Evolutionary conservation across 495 filamentous ascomycete genomes (phyloP).

Genomic region (Daldinia decipiens): DNA sequence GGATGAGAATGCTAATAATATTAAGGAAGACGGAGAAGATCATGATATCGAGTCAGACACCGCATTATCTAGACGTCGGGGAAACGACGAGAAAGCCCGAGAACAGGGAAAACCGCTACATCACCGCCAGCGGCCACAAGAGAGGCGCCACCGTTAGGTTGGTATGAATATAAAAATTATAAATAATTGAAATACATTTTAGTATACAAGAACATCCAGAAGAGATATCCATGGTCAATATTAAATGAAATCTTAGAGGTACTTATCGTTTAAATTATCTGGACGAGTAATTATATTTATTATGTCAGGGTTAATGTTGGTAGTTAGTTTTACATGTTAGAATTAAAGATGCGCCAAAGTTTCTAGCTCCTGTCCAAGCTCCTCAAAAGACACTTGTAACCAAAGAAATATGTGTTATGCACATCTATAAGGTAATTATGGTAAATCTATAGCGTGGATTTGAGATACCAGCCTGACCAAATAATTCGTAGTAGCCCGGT

Average conservation of each 20-base stretch:
- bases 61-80: background rate
- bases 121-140: background rate
- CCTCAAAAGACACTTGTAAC: too few relatives aligned
- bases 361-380: too few relatives aligned
- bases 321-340: too few relatives aligned
- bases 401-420: too few relatives aligned
- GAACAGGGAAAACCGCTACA: conserved; percentile 1
- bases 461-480: too few relatives aligned
- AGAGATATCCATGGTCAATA: background rate
- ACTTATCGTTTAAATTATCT: background rate
- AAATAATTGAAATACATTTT: background rate
- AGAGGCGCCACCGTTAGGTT: background rate
- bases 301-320: too few relatives aligned
- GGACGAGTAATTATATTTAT: too few relatives aligned
- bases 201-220: background rate
- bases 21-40: conserved; percentile 8
- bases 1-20: background rate
- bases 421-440: too few relatives aligned
- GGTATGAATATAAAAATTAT: background rate
- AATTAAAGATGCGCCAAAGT: too few relatives aligned
- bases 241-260: background rate
- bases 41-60: background rate
- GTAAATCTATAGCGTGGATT: too few relatives aligned
- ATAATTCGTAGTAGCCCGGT: too few relatives aligned
- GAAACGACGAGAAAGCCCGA: conserved; percentile 1